Evolutionary conservation across 83 land plant genomes (phyloP).

Genomic region (Diphasiastrum complanatum): DNA sequence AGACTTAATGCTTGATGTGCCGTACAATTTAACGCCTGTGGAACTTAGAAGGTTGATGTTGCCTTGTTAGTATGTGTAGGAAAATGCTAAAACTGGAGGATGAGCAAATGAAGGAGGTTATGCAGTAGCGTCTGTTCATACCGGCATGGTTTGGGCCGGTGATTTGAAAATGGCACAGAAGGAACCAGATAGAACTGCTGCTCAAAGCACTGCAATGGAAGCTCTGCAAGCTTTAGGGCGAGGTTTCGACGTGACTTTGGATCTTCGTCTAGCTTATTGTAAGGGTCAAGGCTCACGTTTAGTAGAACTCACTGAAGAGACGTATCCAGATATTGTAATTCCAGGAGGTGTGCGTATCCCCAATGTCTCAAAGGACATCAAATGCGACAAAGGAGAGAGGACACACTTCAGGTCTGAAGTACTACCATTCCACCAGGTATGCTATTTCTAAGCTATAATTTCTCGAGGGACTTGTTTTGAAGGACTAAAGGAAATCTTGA

Average conservation of each 20-base stretch:
- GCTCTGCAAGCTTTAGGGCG: slow-evolving; percentile 2
- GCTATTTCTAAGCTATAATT: too few species aligned
- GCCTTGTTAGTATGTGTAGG: too few species aligned
- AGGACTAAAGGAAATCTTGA: too few species aligned
- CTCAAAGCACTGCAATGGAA: slow-evolving; percentile 4
- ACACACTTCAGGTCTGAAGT: slow-evolving; percentile 16
- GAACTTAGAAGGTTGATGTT: too few species aligned
- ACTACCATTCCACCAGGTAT: slow-evolving; percentile 10
- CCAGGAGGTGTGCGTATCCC: slow-evolving; percentile 1
- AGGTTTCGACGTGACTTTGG: slow-evolving; percentile 12
- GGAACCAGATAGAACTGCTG: background rate
- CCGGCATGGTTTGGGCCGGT: background rate
- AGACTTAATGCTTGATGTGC: too few species aligned
- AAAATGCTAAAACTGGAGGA: too few species aligned
- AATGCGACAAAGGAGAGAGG: slow-evolving; percentile 11
- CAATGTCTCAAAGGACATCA: slow-evolving; percentile 7
- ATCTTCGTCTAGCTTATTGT: slow-evolving; percentile 7
- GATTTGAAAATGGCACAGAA: background rate
- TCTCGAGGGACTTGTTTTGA: too few species aligned
- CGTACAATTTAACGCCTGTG: too few species aligned
- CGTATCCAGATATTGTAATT: background rate
- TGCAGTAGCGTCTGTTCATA: too few species aligned
- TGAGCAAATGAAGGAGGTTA: too few species aligned
- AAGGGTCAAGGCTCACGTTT: slow-evolving; percentile 2
- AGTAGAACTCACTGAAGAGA: slow-evolving; percentile 3